Conservation (phyloP, 129 eudicot species). For the Sambucus nigra region DNA sequence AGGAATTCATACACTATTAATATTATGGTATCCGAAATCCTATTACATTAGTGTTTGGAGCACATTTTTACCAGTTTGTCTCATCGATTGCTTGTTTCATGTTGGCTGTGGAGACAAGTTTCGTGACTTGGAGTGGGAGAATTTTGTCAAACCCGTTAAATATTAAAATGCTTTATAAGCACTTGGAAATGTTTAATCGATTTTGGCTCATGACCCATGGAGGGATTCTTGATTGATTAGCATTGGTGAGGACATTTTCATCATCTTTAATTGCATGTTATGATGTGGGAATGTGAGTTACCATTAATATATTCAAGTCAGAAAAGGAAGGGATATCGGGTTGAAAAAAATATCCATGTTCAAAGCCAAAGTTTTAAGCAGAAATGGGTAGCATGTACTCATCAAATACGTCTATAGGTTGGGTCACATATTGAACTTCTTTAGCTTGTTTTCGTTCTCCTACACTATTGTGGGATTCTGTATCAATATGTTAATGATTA, state of each 20-base stretch:
- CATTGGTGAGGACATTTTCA: constrained; percentile 94
- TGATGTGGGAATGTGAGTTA: constrained; percentile 92
- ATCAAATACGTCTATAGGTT: constrained; percentile 87
- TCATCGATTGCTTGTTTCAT: constrained; percentile 98
- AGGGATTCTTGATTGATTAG: constrained; percentile 76
- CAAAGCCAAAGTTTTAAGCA: constrained; percentile 93
- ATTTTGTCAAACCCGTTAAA: constrained; percentile 88
- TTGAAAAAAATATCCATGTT: constrained; percentile 90
- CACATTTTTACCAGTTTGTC: constrained; percentile 87
- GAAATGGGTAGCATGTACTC: constrained; percentile 93
- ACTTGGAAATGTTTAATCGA: constrained; percentile 87
- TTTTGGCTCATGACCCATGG: constrained; percentile 96
- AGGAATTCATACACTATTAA: constrained; percentile 61
- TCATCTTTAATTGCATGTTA: constrained; percentile 88
- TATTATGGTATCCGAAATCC: constrained; percentile 83
- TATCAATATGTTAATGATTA: constrained; percentile 73
- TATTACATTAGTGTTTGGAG: constrained; percentile 78
- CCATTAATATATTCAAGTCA: constrained; percentile 88
- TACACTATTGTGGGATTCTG: constrained; percentile 91
- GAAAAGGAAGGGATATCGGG: constrained; percentile 96
- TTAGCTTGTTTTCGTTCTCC: constrained; percentile 90
- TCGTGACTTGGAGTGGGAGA: constrained; percentile 93
- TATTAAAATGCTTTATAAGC: constrained; percentile 88
- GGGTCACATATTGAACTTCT: constrained; percentile 90
- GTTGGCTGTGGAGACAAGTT: constrained; percentile 96